Evolutionary conservation across 2,329 filamentous ascomycete genomes (phyloP), one percentile per base, ranked within the genome.

Genomic region (Phialocephala sp.): DNA sequence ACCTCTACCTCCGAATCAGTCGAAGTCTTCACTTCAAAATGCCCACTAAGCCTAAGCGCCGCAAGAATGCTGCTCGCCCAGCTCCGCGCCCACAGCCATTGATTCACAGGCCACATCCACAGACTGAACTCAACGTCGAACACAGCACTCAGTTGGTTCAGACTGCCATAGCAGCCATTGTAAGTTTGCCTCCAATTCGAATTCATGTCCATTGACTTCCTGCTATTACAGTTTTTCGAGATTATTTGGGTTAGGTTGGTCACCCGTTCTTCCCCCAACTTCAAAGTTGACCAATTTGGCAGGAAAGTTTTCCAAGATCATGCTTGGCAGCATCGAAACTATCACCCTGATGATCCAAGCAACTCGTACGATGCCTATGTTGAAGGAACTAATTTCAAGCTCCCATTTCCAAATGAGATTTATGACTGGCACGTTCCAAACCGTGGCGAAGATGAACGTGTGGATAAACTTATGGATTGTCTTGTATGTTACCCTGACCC

Each of bases 401-500:
- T 18, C 18, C 50, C 22, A 18, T 20, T 20, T 14, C 24, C 22
- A 15, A 27, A 54, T 35, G 50, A 54, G 9, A 15, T 32, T 2
- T 20, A 57, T 12, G 55, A 64, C 12, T 72, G 67, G 67, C 64
- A 59, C 32, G 55, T 74, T 27, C 63, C 72, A 14, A 56, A 59
- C 39, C 70, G 68, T 39, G 68, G 67, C 5, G 36, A 60, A 57
- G 37, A 72, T 50, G 59, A 41, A 27, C 64, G 59, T 1, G 68
- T 68, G 2, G 68, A 74, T 37, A 74, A 75, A 57, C 50, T 74
- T 20, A 67, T 75, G 18, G 65, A 70, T 45, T 71, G 66, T 66
- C 67, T 75, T 18, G 73, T 73, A 68, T 45, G 71, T 63, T 35
- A 12, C 24, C 4, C 20, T 37, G 9, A 15, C 18, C 32, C 15